Base-by-base conservation (phyloP, 352 stramenopile genomes). In the Globisporangium cederbergense region DNA sequence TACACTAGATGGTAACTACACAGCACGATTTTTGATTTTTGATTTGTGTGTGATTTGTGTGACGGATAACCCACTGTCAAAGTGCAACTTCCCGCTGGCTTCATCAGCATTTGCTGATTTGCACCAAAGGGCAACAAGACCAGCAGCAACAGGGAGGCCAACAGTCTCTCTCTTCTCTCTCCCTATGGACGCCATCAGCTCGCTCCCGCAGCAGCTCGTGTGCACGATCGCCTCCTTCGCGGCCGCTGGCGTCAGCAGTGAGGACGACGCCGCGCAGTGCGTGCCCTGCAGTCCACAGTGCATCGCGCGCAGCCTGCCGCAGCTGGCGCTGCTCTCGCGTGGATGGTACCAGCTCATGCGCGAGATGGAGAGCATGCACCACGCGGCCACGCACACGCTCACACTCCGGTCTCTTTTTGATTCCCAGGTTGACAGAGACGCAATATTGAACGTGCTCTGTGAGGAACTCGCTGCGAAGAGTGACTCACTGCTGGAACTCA, bases 401-500 rank as follows among this genome's bases (percentile, higher is more conserved):
- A 49, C 43, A 7, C 18, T 49, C 9, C 43, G 5, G 43, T 8
- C 16, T 49, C 43, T 49, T 18, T 8, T 36, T 36, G 32, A 36
- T 36, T 5, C 32, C 32, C 32, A 36, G 7, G 32, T 0, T 8
- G 7, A 36, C 7, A 36, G 20, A 22, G 16, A 49, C 13, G 5
- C 8, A 16, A 25, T 36, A 36, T 36, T 25, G 43, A 25, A 8
- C 14, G 43, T 16, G 11, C 25, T 55, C 11, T 36, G 20, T 32
- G 49, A 55, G 38, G 49, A 49, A 20, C 43, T 49, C 16, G 18
- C 43, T 49, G 43, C 22, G 22, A 55, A 36, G 14, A 22, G 28
- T 9, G 49, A 20, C 49, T 38, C 49, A 14, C 28, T 22, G 50
- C 53, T 49, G 14, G 53, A 59, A 18, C 53, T 52, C 46, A 52